These are phyloP conservation scores for Pistacia integerrima DNA, from an alignment of 345 rosid genomes.

Conservation along the genomic window DNA sequence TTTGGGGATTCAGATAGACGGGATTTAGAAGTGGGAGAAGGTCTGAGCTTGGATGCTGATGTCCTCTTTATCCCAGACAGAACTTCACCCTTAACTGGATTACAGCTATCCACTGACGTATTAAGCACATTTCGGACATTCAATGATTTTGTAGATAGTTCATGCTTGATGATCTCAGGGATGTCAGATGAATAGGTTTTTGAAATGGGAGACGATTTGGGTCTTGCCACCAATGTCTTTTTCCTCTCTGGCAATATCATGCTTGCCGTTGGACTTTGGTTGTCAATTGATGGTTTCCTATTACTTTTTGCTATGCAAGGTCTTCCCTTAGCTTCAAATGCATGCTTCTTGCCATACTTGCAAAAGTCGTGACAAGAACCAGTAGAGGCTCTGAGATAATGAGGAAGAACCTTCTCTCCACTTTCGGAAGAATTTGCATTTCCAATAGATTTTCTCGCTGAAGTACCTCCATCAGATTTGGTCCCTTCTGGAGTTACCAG, in stretches of 20 bases:
- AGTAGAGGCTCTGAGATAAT: constrained; percentile 69
- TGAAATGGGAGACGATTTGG: constrained; percentile 23
- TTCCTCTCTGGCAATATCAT: constrained; percentile 37
- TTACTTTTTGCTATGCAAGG: constrained; percentile 40
- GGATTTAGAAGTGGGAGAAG: constrained; percentile 27
- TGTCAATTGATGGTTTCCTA: constrained; percentile 34
- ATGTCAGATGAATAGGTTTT: constrained; percentile 11
- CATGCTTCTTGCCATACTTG: constrained; percentile 67
- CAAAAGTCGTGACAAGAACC: constrained; percentile 90
- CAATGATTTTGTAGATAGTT: constrained; percentile 24
- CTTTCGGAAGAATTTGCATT: constrained; percentile 29
- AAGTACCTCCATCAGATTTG: constrained; percentile 30
- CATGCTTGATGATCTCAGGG: constrained; percentile 31
- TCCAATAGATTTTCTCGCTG: constrained; percentile 29
- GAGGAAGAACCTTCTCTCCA: constrained; percentile 52
- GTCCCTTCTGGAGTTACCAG: constrained; percentile 34
- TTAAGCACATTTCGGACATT: constrained; percentile 14
- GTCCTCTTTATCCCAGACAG: constrained; percentile 15
- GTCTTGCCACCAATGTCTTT: constrained; percentile 30
- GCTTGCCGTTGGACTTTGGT: constrained; percentile 29
- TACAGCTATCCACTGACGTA: constrained; percentile 11
- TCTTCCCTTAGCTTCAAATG: constrained; percentile 46
- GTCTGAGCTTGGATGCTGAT: constrained; percentile 22
- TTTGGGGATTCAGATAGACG: constrained; percentile 14
- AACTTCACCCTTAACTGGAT: constrained; percentile 3